Conservation (phyloP, 2,329 filamentous ascomycete species). For the Triangularia verruculosa region DNA sequence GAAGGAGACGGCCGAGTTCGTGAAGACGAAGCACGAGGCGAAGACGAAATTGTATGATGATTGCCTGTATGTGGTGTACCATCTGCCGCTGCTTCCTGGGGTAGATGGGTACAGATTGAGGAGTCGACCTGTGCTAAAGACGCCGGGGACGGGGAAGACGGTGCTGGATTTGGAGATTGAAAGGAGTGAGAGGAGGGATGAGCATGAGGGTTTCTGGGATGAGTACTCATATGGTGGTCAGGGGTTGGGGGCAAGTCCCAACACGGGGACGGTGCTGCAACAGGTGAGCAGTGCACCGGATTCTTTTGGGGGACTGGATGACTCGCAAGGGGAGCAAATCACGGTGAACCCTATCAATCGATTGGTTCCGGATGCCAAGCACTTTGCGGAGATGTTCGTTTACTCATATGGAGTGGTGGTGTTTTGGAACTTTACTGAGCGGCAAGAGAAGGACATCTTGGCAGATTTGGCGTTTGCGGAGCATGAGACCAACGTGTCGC, state of each 20-base stretch:
- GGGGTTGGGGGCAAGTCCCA: conserved; percentile 27
- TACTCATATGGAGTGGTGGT: conserved; percentile 97
- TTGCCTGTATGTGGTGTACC: conserved; percentile 93
- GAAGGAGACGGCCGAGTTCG: conserved; percentile 81
- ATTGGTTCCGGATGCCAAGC: conserved; percentile 67
- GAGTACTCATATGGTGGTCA: conserved; percentile 61
- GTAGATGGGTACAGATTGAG: conserved; percentile 82
- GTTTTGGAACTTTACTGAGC: conserved; percentile 97
- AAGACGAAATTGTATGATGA: conserved; percentile 97
- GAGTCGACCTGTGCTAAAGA: conserved; percentile 89
- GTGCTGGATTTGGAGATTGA: conserved; percentile 95
- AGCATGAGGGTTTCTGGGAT: conserved; percentile 87
- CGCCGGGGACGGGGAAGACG: conserved; percentile 82
- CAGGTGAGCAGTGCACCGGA: conserved; percentile 28
- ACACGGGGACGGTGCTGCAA: conserved; percentile 25
- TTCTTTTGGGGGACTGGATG: conserved; percentile 25
- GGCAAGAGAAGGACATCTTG: conserved; percentile 93
- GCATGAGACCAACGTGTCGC: conserved; percentile 58
- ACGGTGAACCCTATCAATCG: conserved; percentile 47
- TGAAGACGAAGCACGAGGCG: conserved; percentile 82
- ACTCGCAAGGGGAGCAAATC: conserved; percentile 20
- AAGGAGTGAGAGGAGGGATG: conserved; percentile 81
- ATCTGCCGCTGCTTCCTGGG: conserved; percentile 82
- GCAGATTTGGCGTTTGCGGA: conserved; percentile 90
- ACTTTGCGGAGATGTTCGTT: conserved; percentile 93